These are phyloP conservation scores for Endotrypanum monterogeii DNA, from an alignment of 208 protist genomes.

Conservation along the genomic window DNA sequence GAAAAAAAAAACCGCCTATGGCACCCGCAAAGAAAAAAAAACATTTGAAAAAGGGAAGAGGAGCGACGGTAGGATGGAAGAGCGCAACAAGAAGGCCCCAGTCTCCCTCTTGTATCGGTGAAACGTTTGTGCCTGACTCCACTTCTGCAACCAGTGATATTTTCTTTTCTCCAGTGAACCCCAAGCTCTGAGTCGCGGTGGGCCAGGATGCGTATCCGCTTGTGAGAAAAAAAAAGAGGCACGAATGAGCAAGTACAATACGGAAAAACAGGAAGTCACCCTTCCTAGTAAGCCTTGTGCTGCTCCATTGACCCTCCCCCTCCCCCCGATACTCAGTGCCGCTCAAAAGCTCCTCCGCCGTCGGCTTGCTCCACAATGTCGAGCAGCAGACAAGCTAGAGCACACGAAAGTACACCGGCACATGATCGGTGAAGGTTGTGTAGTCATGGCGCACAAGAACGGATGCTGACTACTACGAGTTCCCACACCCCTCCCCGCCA, in stretches of 20 bases:
- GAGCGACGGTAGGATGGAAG: not conserved
- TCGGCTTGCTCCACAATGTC: not conserved
- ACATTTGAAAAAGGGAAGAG: not conserved
- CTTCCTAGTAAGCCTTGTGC: not conserved
- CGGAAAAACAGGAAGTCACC: not conserved
- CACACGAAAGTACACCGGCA: not conserved
- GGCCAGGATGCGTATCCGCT: not conserved
- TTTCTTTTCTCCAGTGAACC: not conserved
- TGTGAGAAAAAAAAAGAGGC: conserved; percentile 12
- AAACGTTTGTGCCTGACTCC: conserved; percentile 3
- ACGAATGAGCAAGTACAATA: conserved; percentile 5
- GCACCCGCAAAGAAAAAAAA: not conserved
- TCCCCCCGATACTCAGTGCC: too few relatives aligned
- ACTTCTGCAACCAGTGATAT: not conserved
- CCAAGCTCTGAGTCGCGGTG: not conserved
- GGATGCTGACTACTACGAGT: not conserved
- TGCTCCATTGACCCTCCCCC: not conserved
- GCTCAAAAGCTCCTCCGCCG: not conserved
- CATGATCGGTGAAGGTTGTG: not conserved
- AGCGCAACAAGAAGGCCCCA: conserved; percentile 5
- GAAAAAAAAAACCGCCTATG: not conserved
- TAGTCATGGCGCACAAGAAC: not conserved
- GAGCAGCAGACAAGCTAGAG: not conserved
- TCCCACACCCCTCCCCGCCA: not conserved
- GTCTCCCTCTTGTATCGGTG: too few relatives aligned